Evolutionary conservation across 768 basidiomycete species (phyloP).

Genomic region (Leucosporidium scottii): DNA sequence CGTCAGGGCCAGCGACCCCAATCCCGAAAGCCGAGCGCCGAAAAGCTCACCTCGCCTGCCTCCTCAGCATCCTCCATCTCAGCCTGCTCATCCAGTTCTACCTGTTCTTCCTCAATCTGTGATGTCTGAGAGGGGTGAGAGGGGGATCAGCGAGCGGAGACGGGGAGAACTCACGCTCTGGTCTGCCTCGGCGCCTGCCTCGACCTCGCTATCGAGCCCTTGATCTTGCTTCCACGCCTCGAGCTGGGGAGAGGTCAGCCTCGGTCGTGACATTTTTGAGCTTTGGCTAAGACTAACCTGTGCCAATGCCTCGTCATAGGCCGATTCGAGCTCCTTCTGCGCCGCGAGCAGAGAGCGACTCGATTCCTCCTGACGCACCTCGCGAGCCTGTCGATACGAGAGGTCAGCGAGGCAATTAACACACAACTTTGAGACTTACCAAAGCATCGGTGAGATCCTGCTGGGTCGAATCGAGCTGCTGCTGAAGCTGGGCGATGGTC

Average conservation of each 20-base stretch:
- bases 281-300: background rate
- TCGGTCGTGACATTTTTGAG: too few species aligned
- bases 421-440: too few species aligned
- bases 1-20: too few species aligned
- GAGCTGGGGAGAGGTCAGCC: too few species aligned
- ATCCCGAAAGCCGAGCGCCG: too few species aligned
- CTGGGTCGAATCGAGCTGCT: background rate
- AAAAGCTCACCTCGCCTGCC: background rate
- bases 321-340: background rate
- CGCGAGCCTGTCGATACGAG: background rate
- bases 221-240: constrained; percentile 1
- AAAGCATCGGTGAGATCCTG: background rate
- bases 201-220: background rate
- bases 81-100: background rate
- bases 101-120: background rate
- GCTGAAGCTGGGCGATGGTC: background rate
- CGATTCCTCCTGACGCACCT: background rate
- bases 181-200: background rate
- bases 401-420: too few species aligned
- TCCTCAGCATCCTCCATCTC: background rate
- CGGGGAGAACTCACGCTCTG: background rate
- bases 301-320: background rate
- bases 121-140: background rate
- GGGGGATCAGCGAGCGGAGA: background rate
- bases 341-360: background rate